Evolutionary conservation across 331 rosid genomes (phyloP), one percentile per base, ranked within the genome.

Genomic region (Dryas integrifolia): DNA sequence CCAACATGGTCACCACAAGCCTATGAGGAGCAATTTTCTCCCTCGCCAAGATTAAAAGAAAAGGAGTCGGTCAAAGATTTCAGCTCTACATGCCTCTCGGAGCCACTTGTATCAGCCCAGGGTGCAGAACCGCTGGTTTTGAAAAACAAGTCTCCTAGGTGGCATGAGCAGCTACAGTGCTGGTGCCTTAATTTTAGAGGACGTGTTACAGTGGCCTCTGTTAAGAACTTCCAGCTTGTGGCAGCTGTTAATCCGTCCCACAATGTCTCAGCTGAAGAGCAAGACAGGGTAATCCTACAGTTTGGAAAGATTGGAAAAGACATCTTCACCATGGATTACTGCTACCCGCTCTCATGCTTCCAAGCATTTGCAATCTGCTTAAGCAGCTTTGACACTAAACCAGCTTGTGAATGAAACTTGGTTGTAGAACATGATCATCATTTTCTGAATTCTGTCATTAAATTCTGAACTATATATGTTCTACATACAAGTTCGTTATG

Each of bases 171-270:
- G 82, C 82, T 91, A 49, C 96, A 85, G 26, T 91, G 95, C 73
- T 91, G 97, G 97, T 91, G 97, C 88, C 81, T 91, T 49, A 88
- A 91, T 69, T 91, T 91, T 79, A 85, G 82, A 78, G 97, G 97
- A 13, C 95, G 97, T 15, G 97, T 91, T 64, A 91, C 95, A 0
- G 97, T 88, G 76, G 96, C 96, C 38, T 91, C 97, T 8, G 96
- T 91, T 26, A 91, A 88, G 85, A 91, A 91, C 76, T 91, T 91
- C 72, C 96, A 88, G 75, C 97, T 89, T 63, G 92, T 73, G 70
- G 91, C 92, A 10, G 84, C 86, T 30, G 85, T 87, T 65, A 88
- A 83, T 74, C 90, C 89, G 2, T 81, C 82, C 66, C 92, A 82
- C 76, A 83, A 89, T 61, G 84, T 89, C 69, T 85, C 92, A 9